A percentile compares a stretch with the other conserved stretches of the same genome.
phyloP scores from a whole-genome alignment of 371 early-diverging fungal genomes.

The Smittium mucronatum region DNA sequence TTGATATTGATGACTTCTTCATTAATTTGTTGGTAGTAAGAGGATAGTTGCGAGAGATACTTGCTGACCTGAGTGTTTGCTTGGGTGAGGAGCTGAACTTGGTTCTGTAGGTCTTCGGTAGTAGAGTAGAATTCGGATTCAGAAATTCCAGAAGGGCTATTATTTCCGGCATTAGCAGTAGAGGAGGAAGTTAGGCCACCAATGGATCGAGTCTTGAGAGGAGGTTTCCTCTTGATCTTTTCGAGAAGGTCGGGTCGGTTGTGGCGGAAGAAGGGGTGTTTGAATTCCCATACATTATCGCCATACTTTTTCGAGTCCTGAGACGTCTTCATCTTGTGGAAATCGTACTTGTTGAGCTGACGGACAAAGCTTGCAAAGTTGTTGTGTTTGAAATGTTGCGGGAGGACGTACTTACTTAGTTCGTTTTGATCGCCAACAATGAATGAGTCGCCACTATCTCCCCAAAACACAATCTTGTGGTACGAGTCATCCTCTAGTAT shows the following conservation, averaged over 20 bases:
- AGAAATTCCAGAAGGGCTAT: conserved; percentile 2
- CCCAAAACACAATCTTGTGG: conserved; percentile 32
- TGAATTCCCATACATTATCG: conserved; percentile 70
- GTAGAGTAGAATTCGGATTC: conserved; percentile 22
- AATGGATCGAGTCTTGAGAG: conserved; percentile 26
- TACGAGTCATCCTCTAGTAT: conserved; percentile 35
- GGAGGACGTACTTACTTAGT: conserved; percentile 54
- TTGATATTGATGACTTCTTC: conserved; percentile 42
- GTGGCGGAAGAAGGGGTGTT: conserved; percentile 66
- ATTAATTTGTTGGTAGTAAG: conserved; percentile 41
- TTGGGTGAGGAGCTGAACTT: conserved; percentile 31
- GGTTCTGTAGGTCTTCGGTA: conserved; percentile 30
- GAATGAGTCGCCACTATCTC: conserved; percentile 46
- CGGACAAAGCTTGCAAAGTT: conserved; percentile 79
- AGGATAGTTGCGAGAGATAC: conserved; percentile 35
- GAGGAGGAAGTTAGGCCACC: background rate
- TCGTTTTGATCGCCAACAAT: conserved; percentile 55
- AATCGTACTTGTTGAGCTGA: conserved; percentile 63
- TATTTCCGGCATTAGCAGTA: background rate
- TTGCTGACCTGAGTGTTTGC: conserved; percentile 32
- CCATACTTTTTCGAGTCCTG: conserved; percentile 30
- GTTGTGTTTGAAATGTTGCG: conserved; percentile 74
- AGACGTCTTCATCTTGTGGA: conserved; percentile 44
- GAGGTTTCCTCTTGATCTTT: conserved; percentile 67
- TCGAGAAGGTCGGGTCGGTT: conserved; percentile 67